Conservation (phyloP, 306 rosid species). For the Cicer cuneatum region DNA sequence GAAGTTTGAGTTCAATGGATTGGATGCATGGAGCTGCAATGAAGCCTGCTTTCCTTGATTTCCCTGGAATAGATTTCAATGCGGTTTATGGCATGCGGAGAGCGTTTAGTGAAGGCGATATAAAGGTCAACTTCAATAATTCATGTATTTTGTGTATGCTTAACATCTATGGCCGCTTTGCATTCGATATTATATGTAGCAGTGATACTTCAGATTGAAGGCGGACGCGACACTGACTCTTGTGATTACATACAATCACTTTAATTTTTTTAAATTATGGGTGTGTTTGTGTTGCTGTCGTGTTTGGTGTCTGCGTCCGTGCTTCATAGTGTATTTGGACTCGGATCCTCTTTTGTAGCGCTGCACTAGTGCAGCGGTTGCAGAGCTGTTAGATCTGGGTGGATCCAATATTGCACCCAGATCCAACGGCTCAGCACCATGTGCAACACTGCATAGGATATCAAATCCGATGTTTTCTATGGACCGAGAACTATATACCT, state of each 20-base stretch:
- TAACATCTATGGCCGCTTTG: too few species aligned
- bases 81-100: conserved; percentile 78
- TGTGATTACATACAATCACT: too few species aligned
- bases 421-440: background rate
- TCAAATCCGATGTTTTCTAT: background rate
- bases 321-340: background rate
- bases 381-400: background rate
- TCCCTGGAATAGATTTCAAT: conserved; percentile 70
- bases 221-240: too few species aligned
- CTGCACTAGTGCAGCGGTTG: background rate
- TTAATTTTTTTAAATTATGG: too few species aligned
- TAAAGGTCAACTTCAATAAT: conserved; percentile 66
- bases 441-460: background rate
- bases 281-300: too few species aligned
- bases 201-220: too few species aligned
- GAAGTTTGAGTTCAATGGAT: conserved; percentile 73
- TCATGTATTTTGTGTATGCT: background rate
- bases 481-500: conserved; percentile 47
- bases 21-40: conserved; percentile 69
- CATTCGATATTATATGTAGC: too few species aligned
- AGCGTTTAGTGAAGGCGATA: conserved; percentile 93
- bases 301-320: too few species aligned
- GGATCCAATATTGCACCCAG: background rate
- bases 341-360: background rate
- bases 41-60: conserved; percentile 64